Conservation (phyloP, 306 rosid species). For the Spatholobus suberectus region DNA sequence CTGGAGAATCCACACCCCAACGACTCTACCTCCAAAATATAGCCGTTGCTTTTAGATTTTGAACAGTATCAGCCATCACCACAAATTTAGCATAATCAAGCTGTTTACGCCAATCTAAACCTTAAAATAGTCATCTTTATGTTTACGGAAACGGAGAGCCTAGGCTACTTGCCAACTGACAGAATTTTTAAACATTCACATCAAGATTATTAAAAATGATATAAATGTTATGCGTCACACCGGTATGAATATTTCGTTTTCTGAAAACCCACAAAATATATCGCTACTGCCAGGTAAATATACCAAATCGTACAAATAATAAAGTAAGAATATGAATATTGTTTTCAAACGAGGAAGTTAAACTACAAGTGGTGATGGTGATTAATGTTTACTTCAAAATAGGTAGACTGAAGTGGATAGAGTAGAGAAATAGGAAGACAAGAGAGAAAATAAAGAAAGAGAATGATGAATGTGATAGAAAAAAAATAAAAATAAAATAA, state of each 20-base stretch:
- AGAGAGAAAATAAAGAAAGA: too few species aligned
- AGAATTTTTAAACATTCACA: neutral
- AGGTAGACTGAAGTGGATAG: too few species aligned
- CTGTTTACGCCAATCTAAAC: neutral
- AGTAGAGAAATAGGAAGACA: too few species aligned
- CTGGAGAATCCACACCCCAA: conserved; percentile 70
- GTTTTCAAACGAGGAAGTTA: too few species aligned
- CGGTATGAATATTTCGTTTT: neutral
- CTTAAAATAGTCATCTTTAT: neutral
- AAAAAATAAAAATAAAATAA: too few species aligned
- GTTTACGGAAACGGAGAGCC: neutral
- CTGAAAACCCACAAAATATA: neutral
- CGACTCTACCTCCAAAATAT: conserved; percentile 43
- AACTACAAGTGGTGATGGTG: too few species aligned
- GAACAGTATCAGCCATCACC: conserved; percentile 19
- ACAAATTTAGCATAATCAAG: conserved; percentile 9
- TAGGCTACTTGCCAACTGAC: neutral
- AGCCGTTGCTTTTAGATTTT: conserved; percentile 58
- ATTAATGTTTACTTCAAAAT: too few species aligned
- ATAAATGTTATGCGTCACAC: neutral
- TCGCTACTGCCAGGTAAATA: too few species aligned
- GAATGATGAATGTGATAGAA: too few species aligned
- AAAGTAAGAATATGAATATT: too few species aligned
- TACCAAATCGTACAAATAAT: too few species aligned
- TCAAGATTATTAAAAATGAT: neutral